Percentiles rank a stretch among this genome's conserved stretches.
Conservation (phyloP, 495 filamentous ascomycete genomes). For the Patellaria atrata region DNA sequence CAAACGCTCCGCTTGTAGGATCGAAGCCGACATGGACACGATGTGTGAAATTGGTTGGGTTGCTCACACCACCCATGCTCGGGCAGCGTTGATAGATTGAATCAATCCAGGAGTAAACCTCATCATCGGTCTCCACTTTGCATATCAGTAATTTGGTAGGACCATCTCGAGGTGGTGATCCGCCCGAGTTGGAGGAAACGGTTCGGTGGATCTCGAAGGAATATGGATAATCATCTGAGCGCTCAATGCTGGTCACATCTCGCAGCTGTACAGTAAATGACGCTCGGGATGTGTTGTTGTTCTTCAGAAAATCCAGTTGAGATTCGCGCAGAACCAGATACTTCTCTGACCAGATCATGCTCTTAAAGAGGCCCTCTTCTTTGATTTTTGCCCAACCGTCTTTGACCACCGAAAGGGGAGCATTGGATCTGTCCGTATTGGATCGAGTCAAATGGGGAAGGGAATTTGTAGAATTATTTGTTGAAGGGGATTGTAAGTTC, state of each 20-base stretch:
- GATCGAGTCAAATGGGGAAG: constrained; percentile 45
- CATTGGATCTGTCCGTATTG: constrained; percentile 41
- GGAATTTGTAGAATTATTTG: constrained; percentile 36
- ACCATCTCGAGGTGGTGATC: constrained; percentile 51
- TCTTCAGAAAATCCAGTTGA: constrained; percentile 83
- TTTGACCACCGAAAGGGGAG: constrained; percentile 58
- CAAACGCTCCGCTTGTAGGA: constrained; percentile 79
- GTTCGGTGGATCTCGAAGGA: constrained; percentile 81
- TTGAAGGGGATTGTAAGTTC: constrained; percentile 53
- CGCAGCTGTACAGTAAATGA: constrained; percentile 65
- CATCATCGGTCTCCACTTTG: constrained; percentile 83
- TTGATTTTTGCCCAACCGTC: constrained; percentile 77
- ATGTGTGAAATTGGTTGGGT: constrained; percentile 93
- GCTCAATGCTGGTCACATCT: constrained; percentile 69
- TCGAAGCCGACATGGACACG: constrained; percentile 97
- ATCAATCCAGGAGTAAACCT: constrained; percentile 97
- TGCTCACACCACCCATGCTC: constrained; percentile 94
- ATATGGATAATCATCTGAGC: constrained; percentile 73
- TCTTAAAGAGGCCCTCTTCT: constrained; percentile 66
- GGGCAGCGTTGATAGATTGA: constrained; percentile 91
- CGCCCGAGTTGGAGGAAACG: constrained; percentile 42
- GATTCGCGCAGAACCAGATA: constrained; percentile 79
- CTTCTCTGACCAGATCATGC: constrained; percentile 80
- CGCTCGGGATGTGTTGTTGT: constrained; percentile 60
- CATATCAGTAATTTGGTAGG: constrained; percentile 69